These are phyloP conservation scores for Mycena haematopus DNA, from an alignment of 768 basidiomycete species.

Conservation along the genomic window DNA sequence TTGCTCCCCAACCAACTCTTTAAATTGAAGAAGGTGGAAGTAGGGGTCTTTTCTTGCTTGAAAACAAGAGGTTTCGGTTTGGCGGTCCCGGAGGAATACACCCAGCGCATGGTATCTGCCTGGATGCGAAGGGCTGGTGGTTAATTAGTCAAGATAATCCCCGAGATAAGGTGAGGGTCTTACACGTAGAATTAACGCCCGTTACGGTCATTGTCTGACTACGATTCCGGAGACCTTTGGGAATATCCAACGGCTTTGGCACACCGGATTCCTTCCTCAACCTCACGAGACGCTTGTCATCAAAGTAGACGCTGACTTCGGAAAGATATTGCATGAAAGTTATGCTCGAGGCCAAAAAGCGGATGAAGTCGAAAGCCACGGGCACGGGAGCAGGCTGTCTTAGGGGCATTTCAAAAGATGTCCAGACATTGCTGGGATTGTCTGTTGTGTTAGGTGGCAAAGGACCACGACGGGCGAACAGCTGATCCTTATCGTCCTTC, in stretches of 20 bases:
- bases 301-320: slow-evolving; percentile 82
- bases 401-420: slow-evolving; percentile 88
- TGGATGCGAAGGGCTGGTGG: slow-evolving; percentile 73
- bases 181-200: slow-evolving; percentile 68
- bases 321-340: slow-evolving; percentile 88
- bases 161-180: slow-evolving; percentile 30
- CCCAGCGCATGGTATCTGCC: slow-evolving; percentile 82
- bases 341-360: slow-evolving; percentile 89
- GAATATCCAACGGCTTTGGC: slow-evolving; percentile 57
- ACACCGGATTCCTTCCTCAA: slow-evolving; percentile 67
- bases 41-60: slow-evolving; percentile 41
- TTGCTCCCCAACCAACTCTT: slow-evolving; percentile 50
- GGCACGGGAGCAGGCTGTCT: slow-evolving; percentile 84
- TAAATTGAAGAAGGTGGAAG: slow-evolving; percentile 50
- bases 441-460: slow-evolving; percentile 46
- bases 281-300: slow-evolving; percentile 73
- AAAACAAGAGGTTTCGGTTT: slow-evolving; percentile 50
- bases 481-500: slow-evolving; percentile 93
- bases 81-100: slow-evolving; percentile 70
- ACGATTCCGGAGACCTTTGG: slow-evolving; percentile 58
- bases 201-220: slow-evolving; percentile 76
- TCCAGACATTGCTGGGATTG: slow-evolving; percentile 62
- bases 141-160: background rate
- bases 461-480: slow-evolving; percentile 82
- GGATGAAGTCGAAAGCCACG: slow-evolving; percentile 82